phyloP scores from a whole-genome alignment of 768 basidiomycete genomes.

The Panus rudis region DNA sequence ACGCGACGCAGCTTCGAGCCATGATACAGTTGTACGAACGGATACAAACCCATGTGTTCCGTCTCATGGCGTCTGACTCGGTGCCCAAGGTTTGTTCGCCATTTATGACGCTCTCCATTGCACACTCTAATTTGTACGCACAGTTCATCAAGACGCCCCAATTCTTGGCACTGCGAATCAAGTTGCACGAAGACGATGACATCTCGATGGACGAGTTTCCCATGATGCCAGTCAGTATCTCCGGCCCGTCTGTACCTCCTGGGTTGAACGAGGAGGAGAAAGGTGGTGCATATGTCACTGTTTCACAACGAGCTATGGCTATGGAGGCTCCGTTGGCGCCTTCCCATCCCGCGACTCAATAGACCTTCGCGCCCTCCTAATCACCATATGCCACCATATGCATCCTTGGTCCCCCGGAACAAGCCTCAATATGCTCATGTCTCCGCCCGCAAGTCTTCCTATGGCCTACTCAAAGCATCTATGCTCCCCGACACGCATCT shows the following conservation, averaged over 20 bases:
- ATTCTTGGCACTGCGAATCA: conserved; percentile 73
- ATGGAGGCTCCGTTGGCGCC: too few relatives aligned
- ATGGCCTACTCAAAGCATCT: too few relatives aligned
- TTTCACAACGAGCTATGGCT: conserved; percentile 66
- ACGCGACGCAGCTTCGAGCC: conserved; percentile 91
- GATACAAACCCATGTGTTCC: conserved; percentile 95
- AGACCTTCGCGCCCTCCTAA: conserved; percentile 2
- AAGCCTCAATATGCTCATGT: conserved; percentile 13
- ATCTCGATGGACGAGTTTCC: conserved; percentile 45
- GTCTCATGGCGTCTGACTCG: conserved; percentile 97
- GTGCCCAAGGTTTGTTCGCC: conserved; percentile 73
- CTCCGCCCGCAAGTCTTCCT: too few relatives aligned
- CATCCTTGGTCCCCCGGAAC: too few relatives aligned
- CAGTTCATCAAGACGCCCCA: conserved; percentile 86
- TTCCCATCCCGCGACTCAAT: conserved; percentile 31
- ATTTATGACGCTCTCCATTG: conserved; percentile 8
- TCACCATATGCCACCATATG: too few relatives aligned
- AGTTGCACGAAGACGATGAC: conserved; percentile 67
- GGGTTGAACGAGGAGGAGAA: conserved; percentile 57
- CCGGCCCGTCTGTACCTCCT: conserved; percentile 56
- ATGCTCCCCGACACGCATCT: conserved; percentile 5
- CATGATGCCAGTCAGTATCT: conserved; percentile 17
- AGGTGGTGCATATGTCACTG: conserved; percentile 81
- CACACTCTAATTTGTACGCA: conserved; percentile 6
- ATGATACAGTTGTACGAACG: conserved; percentile 93